Base-by-base conservation (phyloP, 768 basidiomycete genomes). In the Boletus rufocinnamomeus region DNA sequence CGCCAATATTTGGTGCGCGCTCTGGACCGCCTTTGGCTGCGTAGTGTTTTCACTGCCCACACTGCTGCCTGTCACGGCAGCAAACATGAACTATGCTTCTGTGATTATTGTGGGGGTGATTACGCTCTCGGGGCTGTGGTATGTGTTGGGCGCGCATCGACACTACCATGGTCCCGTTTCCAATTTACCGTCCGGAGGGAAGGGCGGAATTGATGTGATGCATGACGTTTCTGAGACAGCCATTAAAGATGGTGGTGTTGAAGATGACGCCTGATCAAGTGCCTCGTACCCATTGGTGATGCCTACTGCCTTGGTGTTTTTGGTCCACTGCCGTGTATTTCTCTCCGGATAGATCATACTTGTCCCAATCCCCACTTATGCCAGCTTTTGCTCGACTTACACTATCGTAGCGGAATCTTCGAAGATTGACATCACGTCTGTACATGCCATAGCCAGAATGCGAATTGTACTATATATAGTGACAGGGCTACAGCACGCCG, bases 101-200 rank as follows among this genome's bases (percentile, higher is more conserved):
- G 78, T 77, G 10, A 67, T 74, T 51, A 54, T 51, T 5, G 63
- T 72, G 9, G 66, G 63, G 17, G 63, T 72, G 43, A 54, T 70
- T 23, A 53, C 46, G 13, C 1, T 50, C 9, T 63, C 68, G 56
- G 79, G 82, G 38, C 52, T 74, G 5, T 86, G 84, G 84, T 86
- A 85, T 69, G 60, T 81, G 56, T 55, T 78, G 25, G 74, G 79
- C 32, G 85, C 82, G 25, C 80, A 80, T 57, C 78, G 74, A 52
- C 81, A 85, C 61, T 86, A 85, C 63, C 75, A 75, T 40, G 85
- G 85, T n/a, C 84, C 85, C 21, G 76, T 78, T 61, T 81, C 84
- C 52, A 82, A 83, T 68, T 61, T 84, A 51, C 72, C 63, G 23
- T 21, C 56, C 28, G 50, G 53, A 50, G 35, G 30, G 9, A 50